Evolutionary conservation across 2,329 filamentous ascomycete species (phyloP).

Genomic region (Hypomyces perniciosus): DNA sequence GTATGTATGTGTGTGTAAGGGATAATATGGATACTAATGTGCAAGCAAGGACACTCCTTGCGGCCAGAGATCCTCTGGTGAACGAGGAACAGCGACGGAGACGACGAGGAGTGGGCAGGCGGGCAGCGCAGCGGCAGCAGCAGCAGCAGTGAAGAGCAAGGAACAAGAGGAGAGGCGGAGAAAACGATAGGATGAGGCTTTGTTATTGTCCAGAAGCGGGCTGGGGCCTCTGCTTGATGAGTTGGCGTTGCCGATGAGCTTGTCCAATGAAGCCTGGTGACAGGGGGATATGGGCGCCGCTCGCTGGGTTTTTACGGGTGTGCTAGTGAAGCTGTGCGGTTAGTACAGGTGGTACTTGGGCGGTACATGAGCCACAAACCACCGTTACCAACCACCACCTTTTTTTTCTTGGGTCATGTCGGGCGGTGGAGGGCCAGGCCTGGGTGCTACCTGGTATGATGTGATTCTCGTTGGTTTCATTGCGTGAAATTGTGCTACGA

Average conservation of each 20-base stretch:
- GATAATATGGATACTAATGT: too few relatives aligned
- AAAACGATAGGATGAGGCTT: conserved; percentile 15
- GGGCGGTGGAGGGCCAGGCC: too few relatives aligned
- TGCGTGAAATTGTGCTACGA: too few relatives aligned
- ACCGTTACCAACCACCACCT: not conserved
- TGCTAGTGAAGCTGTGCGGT: conserved; percentile 2
- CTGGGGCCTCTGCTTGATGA: conserved; percentile 27
- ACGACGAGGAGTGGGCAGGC: conserved; percentile 1
- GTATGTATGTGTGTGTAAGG: not conserved
- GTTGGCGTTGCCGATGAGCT: conserved; percentile 33
- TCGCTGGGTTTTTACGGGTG: conserved; percentile 14
- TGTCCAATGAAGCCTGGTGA: conserved; percentile 28
- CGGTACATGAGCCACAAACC: not conserved
- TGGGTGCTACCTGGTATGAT: too few relatives aligned
- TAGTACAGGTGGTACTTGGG: not conserved
- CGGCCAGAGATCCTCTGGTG: not conserved
- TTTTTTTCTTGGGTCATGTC: not conserved
- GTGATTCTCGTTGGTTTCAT: too few relatives aligned
- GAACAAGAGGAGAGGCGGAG: not conserved
- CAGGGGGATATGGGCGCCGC: conserved; percentile 20
- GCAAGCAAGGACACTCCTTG: too few relatives aligned
- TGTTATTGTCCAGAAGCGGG: conserved; percentile 30
- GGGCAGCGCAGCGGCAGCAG: conserved; percentile 6
- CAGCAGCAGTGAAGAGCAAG: not conserved
- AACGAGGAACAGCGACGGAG: not conserved